Conservation (phyloP, 2,329 filamentous ascomycete genomes). For the Coniochaeta sp. region DNA sequence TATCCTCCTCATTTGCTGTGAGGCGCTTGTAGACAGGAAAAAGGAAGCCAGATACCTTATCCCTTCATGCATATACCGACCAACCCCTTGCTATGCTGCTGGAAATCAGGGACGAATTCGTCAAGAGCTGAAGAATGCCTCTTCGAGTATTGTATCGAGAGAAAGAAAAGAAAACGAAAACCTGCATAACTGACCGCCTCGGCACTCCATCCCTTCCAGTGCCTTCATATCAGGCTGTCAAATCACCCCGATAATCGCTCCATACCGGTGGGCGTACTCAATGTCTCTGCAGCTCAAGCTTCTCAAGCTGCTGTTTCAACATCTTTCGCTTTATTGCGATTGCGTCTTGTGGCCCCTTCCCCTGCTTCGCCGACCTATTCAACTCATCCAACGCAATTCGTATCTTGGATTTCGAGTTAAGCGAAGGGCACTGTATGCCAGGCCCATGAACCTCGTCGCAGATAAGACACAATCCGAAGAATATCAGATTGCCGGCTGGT, state of each 20-base stretch:
- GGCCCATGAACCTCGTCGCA: constrained; percentile 57
- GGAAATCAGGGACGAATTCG: not conserved
- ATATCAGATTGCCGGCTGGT: constrained; percentile 26
- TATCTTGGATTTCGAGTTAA: constrained; percentile 56
- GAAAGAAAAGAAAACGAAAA: not conserved
- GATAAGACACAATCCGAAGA: constrained; percentile 54
- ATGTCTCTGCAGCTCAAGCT: not conserved
- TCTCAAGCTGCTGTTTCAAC: not conserved
- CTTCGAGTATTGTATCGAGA: not conserved
- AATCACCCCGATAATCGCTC: not conserved
- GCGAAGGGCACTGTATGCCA: constrained; percentile 51
- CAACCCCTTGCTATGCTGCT: not conserved
- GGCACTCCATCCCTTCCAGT: not conserved
- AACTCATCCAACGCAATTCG: constrained; percentile 57
- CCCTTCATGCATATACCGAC: not conserved
- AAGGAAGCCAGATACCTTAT: not conserved
- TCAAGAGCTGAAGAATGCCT: not conserved
- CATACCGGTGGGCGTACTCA: not conserved
- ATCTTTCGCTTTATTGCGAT: not conserved
- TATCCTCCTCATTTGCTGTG: not conserved
- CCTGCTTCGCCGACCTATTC: constrained; percentile 26
- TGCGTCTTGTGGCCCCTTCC: not conserved
- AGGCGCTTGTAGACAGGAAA: too few species aligned
- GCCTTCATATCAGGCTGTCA: not conserved
- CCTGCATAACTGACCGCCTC: not conserved